Percentiles rank a stretch among this genome's conserved stretches.
These are phyloP conservation scores for Pezicula radicicola DNA, from an alignment of 2,329 filamentous ascomycete species.

Conservation along the genomic window DNA sequence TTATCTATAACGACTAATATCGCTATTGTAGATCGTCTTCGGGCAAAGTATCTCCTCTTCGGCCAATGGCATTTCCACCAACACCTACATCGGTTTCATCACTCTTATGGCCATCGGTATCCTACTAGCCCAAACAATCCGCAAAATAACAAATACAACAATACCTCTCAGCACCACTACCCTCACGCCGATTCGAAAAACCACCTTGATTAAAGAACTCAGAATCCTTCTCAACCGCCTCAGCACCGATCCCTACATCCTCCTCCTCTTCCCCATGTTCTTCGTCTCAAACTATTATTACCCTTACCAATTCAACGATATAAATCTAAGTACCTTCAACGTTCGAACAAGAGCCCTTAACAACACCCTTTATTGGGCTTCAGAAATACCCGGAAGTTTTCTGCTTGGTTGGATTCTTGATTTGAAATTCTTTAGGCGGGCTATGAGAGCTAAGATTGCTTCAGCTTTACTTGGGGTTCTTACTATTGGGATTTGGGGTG, in stretches of 20 bases:
- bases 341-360: slow-evolving; percentile 71
- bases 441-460: slow-evolving; percentile 60
- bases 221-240: slow-evolving; percentile 70
- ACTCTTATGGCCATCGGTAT: slow-evolving; percentile 40
- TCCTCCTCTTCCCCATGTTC: slow-evolving; percentile 77
- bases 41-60: slow-evolving; percentile 64
- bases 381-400: slow-evolving; percentile 72
- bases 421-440: slow-evolving; percentile 52
- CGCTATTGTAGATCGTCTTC: slow-evolving; percentile 52
- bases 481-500: slow-evolving; percentile 77
- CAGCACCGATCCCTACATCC: slow-evolving; percentile 64
- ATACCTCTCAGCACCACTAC: slow-evolving; percentile 42
- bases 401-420: slow-evolving; percentile 72
- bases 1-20: not conserved
- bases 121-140: slow-evolving; percentile 62
- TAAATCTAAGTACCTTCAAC: slow-evolving; percentile 69
- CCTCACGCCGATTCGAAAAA: slow-evolving; percentile 83
- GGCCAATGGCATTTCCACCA: slow-evolving; percentile 18
- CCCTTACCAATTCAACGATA: slow-evolving; percentile 71
- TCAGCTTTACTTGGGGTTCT: slow-evolving; percentile 59
- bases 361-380: slow-evolving; percentile 70
- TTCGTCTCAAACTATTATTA: slow-evolving; percentile 76
- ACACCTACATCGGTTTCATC: slow-evolving; percentile 10
- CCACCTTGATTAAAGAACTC: slow-evolving; percentile 76
- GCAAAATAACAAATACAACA: slow-evolving; percentile 50